Evolutionary conservation across 2,329 filamentous ascomycete species (phyloP).

Genomic region (Stylonectria norvegica): DNA sequence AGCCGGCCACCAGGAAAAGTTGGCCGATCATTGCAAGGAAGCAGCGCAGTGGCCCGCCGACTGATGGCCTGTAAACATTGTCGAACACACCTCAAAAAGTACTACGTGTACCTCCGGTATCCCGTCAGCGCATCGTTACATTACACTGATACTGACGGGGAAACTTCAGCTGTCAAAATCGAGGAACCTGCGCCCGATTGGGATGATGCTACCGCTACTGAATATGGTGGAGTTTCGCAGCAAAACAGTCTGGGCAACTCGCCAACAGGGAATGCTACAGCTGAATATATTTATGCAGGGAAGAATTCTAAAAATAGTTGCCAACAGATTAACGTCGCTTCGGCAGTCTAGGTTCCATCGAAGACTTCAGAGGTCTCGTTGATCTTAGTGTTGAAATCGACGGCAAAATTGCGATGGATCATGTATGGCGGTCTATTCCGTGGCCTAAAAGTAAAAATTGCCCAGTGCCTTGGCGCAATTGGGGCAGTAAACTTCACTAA

Average conservation of each 20-base stretch:
- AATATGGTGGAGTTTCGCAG: constrained; percentile 59
- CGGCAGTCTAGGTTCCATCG: no score
- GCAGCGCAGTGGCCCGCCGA: constrained; percentile 39
- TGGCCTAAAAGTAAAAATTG: no score
- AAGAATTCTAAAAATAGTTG: constrained; percentile 29
- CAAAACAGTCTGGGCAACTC: constrained; percentile 84
- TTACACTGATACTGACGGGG: constrained; percentile 35
- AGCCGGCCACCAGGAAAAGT: constrained; percentile 36
- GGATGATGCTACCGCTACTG: constrained; percentile 71
- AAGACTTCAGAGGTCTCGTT: no score
- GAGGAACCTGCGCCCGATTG: constrained; percentile 71
- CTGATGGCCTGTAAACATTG: constrained; percentile 35
- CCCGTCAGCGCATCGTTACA: constrained; percentile 53
- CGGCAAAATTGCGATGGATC: no score
- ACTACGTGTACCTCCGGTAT: constrained; percentile 60
- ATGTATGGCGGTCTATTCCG: no score
- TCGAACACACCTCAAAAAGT: constrained; percentile 40
- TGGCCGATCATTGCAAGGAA: constrained; percentile 35
- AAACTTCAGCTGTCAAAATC: constrained; percentile 62
- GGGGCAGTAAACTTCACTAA: no score
- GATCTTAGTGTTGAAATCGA: no score
- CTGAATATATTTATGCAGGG: constrained; percentile 72
- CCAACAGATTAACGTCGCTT: constrained; percentile 2
- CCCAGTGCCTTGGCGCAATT: no score
- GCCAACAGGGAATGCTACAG: constrained; percentile 72